Evolutionary conservation across 805 yeast species (phyloP).

Genomic region (Ogataea thermomethanolica): DNA sequence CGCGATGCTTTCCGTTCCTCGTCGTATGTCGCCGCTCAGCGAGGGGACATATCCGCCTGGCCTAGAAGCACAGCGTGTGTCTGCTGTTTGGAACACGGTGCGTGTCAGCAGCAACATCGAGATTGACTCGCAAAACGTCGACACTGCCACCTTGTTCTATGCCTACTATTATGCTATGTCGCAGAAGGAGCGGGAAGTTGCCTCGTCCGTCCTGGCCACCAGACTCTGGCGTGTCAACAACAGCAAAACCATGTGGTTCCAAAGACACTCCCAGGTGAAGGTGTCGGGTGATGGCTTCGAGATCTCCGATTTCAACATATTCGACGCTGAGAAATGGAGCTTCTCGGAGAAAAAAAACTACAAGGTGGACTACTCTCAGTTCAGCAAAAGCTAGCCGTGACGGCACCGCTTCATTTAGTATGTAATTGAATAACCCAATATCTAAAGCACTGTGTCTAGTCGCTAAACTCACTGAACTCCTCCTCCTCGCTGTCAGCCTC

Average conservation of each 20-base stretch:
- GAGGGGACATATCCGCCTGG: conserved; percentile 31
- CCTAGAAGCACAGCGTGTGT: conserved; percentile 32
- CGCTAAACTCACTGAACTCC: conserved; percentile 21
- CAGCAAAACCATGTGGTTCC: conserved; percentile 32
- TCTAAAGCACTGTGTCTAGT: not conserved
- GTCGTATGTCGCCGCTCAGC: conserved; percentile 27
- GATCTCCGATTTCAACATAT: conserved; percentile 42
- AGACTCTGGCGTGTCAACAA: conserved; percentile 37
- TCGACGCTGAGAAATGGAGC: conserved; percentile 43
- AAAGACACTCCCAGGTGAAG: conserved; percentile 37
- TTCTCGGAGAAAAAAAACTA: conserved; percentile 39
- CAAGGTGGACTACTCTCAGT: conserved; percentile 35
- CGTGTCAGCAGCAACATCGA: conserved; percentile 23
- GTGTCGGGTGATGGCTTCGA: conserved; percentile 39
- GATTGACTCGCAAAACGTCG: conserved; percentile 28
- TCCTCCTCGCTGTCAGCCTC: too few relatives aligned
- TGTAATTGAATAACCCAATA: not conserved
- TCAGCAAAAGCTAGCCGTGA: conserved; percentile 1
- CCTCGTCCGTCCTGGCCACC: conserved; percentile 31
- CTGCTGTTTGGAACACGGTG: conserved; percentile 32
- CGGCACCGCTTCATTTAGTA: not conserved
- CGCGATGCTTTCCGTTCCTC: conserved; percentile 24
- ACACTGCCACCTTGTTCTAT: conserved; percentile 39
- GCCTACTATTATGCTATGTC: conserved; percentile 44
- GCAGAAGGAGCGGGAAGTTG: conserved; percentile 38